Evolutionary conservation across 2,329 filamentous ascomycete species (phyloP), one percentile per base, ranked within the genome.

Genomic region (Aphanocladium album): DNA sequence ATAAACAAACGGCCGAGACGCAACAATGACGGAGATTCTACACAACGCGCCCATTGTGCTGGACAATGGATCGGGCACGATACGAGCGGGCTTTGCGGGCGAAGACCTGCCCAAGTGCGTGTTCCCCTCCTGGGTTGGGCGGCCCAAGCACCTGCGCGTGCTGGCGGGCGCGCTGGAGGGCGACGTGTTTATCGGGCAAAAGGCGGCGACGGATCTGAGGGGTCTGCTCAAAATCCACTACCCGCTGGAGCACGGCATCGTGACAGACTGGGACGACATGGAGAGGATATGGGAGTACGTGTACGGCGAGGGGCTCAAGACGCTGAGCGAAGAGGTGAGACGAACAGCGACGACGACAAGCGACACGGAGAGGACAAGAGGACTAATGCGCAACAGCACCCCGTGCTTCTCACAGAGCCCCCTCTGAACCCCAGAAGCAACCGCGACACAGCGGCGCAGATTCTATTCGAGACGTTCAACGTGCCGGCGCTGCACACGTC

Each of bases 251-350:
- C 95, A 99, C 74, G 95, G 95, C 68, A 96, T 99, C 70, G 95
- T 99, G 64, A 99, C 95, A 67, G 92, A 99, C 76, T 99, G 95
- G 95, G 95, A 98, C 73, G 95, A 99, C 72, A 99, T 99, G 95
- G 95, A 99, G 80, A 88, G 91, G 79, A 99, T 99, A 77, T 99
- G 95, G 95, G 90, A 96, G 70, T 95, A 96, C 72, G 92, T 99
- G 57, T 99, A 98, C 74, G 90, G 90, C 61, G 93, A 97, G 71
- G 95, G 96, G 65, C 76, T 99, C 69, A 98, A 97, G 80, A 96
- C 93, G 54, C 82, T 97, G 72, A 97, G 93, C 76, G 95, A 99
- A 83, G 95, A 99, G 83, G 90, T 93, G 62, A 39, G 73, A 65
- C 9, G 21, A 55, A 50, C 21, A 37, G 17, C n/a, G 27, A 46